Conservation (phyloP, 2,329 filamentous ascomycete species). For the Aspergillus proliferans region DNA sequence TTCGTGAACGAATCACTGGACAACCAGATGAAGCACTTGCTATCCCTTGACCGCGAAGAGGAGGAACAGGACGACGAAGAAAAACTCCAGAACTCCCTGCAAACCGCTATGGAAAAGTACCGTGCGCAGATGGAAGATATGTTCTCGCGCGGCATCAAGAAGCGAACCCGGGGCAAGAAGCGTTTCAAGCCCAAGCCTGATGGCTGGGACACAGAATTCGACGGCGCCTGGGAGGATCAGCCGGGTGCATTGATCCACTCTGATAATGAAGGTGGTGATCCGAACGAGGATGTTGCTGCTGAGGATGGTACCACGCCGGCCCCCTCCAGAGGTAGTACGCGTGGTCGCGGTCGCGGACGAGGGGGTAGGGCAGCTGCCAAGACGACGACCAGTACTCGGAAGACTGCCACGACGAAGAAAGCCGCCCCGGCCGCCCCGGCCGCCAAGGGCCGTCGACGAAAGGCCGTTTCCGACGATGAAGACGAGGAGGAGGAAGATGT, state of each 20-base stretch:
- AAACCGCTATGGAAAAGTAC: slow-evolving; percentile 1
- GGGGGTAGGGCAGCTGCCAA: slow-evolving; percentile 40
- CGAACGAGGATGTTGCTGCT: slow-evolving; percentile 39
- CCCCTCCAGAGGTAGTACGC: slow-evolving; percentile 25
- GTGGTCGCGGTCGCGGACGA: slow-evolving; percentile 44
- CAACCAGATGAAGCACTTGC: slow-evolving; percentile 63
- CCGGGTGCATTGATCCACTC: slow-evolving; percentile 57
- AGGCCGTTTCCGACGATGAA: slow-evolving; percentile 32
- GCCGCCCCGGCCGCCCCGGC: slow-evolving; percentile 14
- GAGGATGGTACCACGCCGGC: slow-evolving; percentile 39
- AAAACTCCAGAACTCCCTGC: slow-evolving; percentile 63
- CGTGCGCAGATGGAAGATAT: background rate
- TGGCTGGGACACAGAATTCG: slow-evolving; percentile 81
- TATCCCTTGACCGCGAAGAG: slow-evolving; percentile 60
- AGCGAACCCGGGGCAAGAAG: slow-evolving; percentile 45
- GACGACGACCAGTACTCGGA: slow-evolving; percentile 32
- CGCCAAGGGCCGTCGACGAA: slow-evolving; percentile 22
- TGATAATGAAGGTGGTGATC: slow-evolving; percentile 46
- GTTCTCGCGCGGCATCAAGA: slow-evolving; percentile 47
- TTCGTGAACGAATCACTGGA: slow-evolving; percentile 69
- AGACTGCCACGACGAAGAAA: slow-evolving; percentile 29
- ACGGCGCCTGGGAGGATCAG: slow-evolving; percentile 79
- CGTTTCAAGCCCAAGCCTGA: slow-evolving; percentile 25
- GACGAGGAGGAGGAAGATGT: slow-evolving; percentile 34
- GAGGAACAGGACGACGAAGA: slow-evolving; percentile 64